Evolutionary conservation across 441 rosid species (phyloP).

Genomic region (Euphorbia corollata): DNA sequence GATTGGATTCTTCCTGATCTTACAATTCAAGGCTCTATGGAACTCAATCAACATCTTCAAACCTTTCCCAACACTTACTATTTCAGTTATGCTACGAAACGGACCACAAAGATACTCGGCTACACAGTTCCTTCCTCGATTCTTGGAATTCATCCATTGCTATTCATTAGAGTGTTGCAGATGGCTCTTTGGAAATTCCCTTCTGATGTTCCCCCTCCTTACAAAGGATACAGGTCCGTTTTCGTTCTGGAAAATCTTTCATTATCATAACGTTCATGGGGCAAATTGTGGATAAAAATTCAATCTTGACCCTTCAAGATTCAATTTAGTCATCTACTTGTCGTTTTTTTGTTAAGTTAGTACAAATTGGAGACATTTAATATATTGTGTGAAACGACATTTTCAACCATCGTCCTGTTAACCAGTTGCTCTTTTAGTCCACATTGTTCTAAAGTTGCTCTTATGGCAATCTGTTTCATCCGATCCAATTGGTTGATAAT

Average conservation of each 20-base stretch:
- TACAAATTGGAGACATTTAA: neutral
- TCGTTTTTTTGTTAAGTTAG: neutral
- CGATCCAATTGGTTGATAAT: too few relatives aligned
- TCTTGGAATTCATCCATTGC: conserved; percentile 74
- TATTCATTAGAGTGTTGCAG: conserved; percentile 77
- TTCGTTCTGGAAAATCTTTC: neutral
- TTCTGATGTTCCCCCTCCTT: conserved; percentile 56
- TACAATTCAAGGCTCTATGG: conserved; percentile 75
- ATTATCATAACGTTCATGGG: too few relatives aligned
- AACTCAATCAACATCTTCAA: conserved; percentile 51
- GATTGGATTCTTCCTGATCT: conserved; percentile 99
- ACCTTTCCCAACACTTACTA: conserved; percentile 77
- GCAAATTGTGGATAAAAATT: neutral
- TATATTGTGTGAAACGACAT: too few relatives aligned
- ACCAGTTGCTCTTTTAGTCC: too few relatives aligned
- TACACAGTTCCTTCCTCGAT: conserved; percentile 72
- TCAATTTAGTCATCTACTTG: neutral
- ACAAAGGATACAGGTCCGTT: conserved; percentile 92
- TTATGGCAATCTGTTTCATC: too few relatives aligned
- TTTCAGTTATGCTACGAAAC: conserved; percentile 84
- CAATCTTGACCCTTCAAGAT: neutral
- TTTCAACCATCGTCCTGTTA: too few relatives aligned
- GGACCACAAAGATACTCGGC: conserved; percentile 62
- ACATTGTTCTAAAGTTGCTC: too few relatives aligned
- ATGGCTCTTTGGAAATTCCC: conserved; percentile 83